phyloP scores from a whole-genome alignment of 2,329 filamentous ascomycete species.

The Tolypocladium guangdongense region DNA sequence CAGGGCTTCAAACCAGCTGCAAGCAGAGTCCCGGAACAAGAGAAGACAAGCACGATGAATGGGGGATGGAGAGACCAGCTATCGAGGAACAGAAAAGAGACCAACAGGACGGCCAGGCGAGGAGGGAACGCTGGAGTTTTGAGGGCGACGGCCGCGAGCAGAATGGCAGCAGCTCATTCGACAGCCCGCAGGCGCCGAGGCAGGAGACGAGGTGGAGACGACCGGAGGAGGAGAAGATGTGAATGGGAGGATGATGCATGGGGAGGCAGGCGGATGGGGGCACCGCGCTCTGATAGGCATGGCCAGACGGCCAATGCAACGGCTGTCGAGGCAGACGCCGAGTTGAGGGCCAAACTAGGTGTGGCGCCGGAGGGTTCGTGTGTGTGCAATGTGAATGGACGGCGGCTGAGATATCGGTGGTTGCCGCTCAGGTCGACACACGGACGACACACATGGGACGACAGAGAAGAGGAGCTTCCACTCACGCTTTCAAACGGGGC shows the following conservation, averaged over 20 bases:
- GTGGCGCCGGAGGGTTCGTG: background rate
- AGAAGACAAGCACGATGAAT: conserved; percentile 25
- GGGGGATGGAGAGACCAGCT: conserved; percentile 44
- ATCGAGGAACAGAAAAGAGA: conserved; percentile 21
- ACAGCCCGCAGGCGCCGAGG: conserved; percentile 22
- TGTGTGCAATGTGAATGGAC: background rate
- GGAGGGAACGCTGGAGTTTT: conserved; percentile 41
- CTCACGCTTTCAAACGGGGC: background rate
- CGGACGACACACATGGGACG: background rate
- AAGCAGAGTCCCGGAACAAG: conserved; percentile 12
- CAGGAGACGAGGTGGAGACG: conserved; percentile 21
- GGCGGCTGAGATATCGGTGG: background rate
- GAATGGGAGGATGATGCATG: conserved; percentile 3
- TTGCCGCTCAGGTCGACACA: background rate
- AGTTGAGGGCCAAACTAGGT: background rate
- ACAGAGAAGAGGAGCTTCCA: background rate
- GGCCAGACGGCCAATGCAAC: background rate
- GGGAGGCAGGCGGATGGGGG: background rate
- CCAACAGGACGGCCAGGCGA: conserved; percentile 21
- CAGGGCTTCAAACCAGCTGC: conserved; percentile 9
- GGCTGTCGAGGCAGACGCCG: background rate
- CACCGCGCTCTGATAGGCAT: background rate
- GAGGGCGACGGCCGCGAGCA: conserved; percentile 24
- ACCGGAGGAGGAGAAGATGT: conserved; percentile 12
- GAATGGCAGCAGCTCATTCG: conserved; percentile 18